These are phyloP conservation scores for Penicillium canescens DNA, from an alignment of 495 filamentous ascomycete genomes.

Conservation along the genomic window DNA sequence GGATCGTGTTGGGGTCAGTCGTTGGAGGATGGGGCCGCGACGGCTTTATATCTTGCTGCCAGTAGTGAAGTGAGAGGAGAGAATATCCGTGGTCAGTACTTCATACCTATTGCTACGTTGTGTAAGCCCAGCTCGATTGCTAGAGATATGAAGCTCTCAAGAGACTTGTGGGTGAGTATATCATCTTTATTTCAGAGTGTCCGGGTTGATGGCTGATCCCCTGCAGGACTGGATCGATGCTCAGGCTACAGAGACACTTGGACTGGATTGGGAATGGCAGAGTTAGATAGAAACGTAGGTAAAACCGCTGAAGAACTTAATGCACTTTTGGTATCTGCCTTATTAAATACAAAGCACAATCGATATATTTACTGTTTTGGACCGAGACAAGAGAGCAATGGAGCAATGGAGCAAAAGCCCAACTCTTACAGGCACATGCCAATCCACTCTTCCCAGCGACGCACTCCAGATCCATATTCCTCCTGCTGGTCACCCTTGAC, in stretches of 20 bases:
- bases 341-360: slow-evolving; percentile 4
- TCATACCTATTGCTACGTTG: slow-evolving; percentile 33
- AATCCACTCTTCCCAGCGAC: slow-evolving; percentile 91
- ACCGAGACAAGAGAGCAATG: neutral
- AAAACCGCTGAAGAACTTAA: neutral
- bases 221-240: slow-evolving; percentile 24
- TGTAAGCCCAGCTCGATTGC: slow-evolving; percentile 20
- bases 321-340: slow-evolving; percentile 1
- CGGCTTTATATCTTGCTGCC: slow-evolving; percentile 37
- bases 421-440: slow-evolving; percentile 53
- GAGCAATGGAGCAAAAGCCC: neutral
- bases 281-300: neutral
- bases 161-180: slow-evolving; percentile 27
- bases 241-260: slow-evolving; percentile 13
- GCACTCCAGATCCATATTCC: slow-evolving; percentile 58
- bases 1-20: slow-evolving; percentile 26
- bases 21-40: slow-evolving; percentile 36
- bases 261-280: slow-evolving; percentile 8
- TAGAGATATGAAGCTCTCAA: slow-evolving; percentile 25
- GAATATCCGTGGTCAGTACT: slow-evolving; percentile 31
- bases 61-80: slow-evolving; percentile 15
- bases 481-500: slow-evolving; percentile 63
- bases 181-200: neutral
- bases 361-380: neutral
- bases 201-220: neutral